Base-by-base conservation (phyloP, 768 basidiomycete species). In the Termitomyces eurrhizus region DNA sequence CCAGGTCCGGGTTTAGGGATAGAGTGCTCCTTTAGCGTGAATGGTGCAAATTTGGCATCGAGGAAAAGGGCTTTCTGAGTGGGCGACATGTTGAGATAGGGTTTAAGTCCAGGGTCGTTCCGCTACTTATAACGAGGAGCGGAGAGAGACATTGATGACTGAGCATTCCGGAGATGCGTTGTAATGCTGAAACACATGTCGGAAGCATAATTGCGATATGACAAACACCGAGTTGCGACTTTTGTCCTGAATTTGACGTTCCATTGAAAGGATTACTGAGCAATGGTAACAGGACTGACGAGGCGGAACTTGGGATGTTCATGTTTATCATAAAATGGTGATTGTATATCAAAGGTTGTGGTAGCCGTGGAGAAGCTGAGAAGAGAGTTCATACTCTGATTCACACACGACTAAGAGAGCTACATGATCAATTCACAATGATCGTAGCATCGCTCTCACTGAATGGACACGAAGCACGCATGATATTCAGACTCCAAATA, bases 1-100 rank as follows among this genome's bases (percentile, higher is more conserved):
- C 75, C 74, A 0, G 66, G 64, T 2, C 73, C 72, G 0, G 80
- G 79, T 58, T 70, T 59, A 21, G 62, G 58, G 4, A 68, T 57
- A 14, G 60, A 48, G 14, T 55, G 39, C n/a, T 62, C 58, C 1
- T 52, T 59, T 3, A 70, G 48, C 3, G 62, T 63, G 29, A 71
- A 68, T 7, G 64, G 35, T 0, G 64, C 70, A 18, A 50, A 50
- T 52, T 65, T 61, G 16, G 56, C 42, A 4, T 62, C 44, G 35
- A 72, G 62, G 48, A 65, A 39, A 11, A 73, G 65, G 12, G 69
- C 68, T 60, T 69, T 71, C 45, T 71, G 78, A 18, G 32, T 56
- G n/a, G 37, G 13, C 2, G 48, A 26, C 59, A 60, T 60, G 21
- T 4, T 35, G 13, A n/a, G 18, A 24, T 24, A 35, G 8, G 26